Percentiles rank a stretch among this genome's conserved stretches.
These are phyloP conservation scores for Gonapodya sp. DNA, from an alignment of 192 early-diverging fungal species.

Conservation along the genomic window DNA sequence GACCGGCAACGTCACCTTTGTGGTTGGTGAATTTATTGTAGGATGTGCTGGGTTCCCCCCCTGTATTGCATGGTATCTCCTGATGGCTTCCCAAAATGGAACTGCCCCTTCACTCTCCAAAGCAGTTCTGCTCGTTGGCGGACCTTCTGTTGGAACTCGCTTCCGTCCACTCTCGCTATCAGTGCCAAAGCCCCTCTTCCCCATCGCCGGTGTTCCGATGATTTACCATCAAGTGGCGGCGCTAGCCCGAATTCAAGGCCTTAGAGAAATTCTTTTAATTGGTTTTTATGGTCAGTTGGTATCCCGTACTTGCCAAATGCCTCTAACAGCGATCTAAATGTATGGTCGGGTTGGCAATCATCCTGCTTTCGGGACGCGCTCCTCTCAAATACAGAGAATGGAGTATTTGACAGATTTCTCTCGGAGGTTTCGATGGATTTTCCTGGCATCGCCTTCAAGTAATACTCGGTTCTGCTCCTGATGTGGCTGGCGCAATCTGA, in stretches of 20 bases:
- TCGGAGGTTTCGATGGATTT: constrained; percentile 79
- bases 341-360: not conserved
- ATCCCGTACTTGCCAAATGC: not conserved
- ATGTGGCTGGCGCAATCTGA: not conserved
- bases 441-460: constrained; percentile 76
- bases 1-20: no score
- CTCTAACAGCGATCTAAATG: not conserved
- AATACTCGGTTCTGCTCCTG: constrained; percentile 7
- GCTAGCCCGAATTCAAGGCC: constrained; percentile 72
- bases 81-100: no score
- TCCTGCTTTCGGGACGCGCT: not conserved
- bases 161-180: constrained; percentile 96
- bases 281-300: constrained; percentile 67
- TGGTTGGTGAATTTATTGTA: no score
- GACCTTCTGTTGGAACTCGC: constrained; percentile 91
- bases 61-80: no score
- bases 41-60: no score
- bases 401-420: constrained; percentile 82
- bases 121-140: constrained; percentile 94
- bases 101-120: constrained; percentile 38
- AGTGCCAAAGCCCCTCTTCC: constrained; percentile 96
- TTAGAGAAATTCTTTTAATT: constrained; percentile 89
- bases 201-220: constrained; percentile 89
- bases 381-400: constrained; percentile 48
- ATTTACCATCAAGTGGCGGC: constrained; percentile 95